Base-by-base conservation (phyloP, 2,329 filamentous ascomycete genomes). In the Neonectria ditissima region DNA sequence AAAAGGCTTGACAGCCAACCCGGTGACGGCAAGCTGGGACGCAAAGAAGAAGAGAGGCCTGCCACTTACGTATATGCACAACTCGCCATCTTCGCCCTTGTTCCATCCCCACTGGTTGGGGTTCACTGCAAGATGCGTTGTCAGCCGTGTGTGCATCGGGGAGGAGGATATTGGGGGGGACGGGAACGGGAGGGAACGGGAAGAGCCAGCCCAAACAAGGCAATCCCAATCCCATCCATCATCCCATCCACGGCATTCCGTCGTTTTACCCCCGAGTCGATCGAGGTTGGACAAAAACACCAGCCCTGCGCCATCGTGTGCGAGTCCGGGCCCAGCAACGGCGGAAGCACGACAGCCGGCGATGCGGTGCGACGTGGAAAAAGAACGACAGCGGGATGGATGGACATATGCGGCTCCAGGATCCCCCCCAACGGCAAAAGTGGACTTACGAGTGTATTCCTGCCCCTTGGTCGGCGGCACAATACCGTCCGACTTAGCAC, bases 31-130 rank as follows among this genome's bases (percentile, higher is more conserved):
- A 14, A 37, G 14, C 5, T 8, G 4, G 13, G 34, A 37, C 14
- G n/a, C 14, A n/a, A 16, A 10, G 11, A 34, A 34, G 4, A 30
- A 34, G 43, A 41, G n/a, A 55, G 20, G 51, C 18, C n/a, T 22
- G 53, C 13, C 13, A 80, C 84, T 75, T 77, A 86, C 84, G 76
- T 85, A 84, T 80, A 87, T 79, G 73, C 85, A 87, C 26, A 87
- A 72, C 18, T 68, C 73, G 39, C 83, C 83, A 2, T 73, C 69
- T 16, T 76, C 72, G 10, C 76, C 76, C 13, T 75, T 68, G 22
- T 76, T 67, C 71, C 82, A 80, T 67, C 82, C 83, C 84, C 84
- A 87, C 74, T 86, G 84, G 67, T 87, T 87, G 50, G 85, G 84
- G 69, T 87, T 86, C 59, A 86, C 84, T 86, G 61, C 20, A 45